Evolutionary conservation across 1,139 yeast species (phyloP).

Genomic region (Ogataea hybrid): DNA sequence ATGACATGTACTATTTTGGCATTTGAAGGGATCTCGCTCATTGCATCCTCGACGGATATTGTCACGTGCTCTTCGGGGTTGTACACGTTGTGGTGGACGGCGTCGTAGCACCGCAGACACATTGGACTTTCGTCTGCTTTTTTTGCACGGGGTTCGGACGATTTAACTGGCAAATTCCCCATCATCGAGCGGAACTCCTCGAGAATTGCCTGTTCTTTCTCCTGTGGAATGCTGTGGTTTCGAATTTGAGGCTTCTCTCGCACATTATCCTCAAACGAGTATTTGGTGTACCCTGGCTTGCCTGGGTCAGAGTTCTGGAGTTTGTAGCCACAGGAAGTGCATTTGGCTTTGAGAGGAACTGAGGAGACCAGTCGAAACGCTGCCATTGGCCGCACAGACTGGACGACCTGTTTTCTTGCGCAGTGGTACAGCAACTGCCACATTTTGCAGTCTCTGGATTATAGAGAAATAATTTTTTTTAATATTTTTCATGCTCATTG

Average conservation of each 20-base stretch:
- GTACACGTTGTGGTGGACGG: slow-evolving; percentile 42
- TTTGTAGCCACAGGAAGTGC: slow-evolving; percentile 22
- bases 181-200: neutral
- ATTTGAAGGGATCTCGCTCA: slow-evolving; percentile 44
- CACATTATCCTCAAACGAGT: neutral
- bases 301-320: slow-evolving; percentile 18
- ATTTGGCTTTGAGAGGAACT: neutral
- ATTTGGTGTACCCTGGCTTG: slow-evolving; percentile 13
- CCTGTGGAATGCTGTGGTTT: neutral
- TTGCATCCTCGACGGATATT: slow-evolving; percentile 36
- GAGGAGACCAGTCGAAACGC: neutral
- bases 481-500: neutral
- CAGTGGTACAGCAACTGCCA: neutral
- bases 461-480: neutral
- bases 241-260: neutral
- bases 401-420: neutral
- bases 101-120: slow-evolving; percentile 59
- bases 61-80: slow-evolving; percentile 38
- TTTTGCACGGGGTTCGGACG: neutral
- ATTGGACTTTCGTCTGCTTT: slow-evolving; percentile 6
- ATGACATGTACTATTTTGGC: slow-evolving; percentile 59
- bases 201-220: neutral
- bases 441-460: slow-evolving; percentile 9
- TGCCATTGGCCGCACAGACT: neutral
- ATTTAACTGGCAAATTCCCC: slow-evolving; percentile 2